These are phyloP conservation scores for Termitomyces sp. DNA, from an alignment of 768 basidiomycete species.

Conservation along the genomic window DNA sequence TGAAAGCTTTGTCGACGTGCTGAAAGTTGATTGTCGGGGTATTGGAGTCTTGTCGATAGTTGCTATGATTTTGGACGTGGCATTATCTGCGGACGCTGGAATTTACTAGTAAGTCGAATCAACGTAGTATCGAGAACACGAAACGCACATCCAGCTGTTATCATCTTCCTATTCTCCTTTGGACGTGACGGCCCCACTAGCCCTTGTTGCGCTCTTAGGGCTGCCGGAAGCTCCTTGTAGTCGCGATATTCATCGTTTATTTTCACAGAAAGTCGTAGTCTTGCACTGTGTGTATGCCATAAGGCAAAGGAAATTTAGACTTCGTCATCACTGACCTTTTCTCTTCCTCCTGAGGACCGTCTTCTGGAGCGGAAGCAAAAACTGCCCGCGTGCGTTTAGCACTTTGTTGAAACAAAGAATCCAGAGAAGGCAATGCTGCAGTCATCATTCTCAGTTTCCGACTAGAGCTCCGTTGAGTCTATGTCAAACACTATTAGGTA, in stretches of 20 bases:
- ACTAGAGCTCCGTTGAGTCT: background rate
- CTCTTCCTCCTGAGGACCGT: constrained; percentile 59
- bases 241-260: constrained; percentile 87
- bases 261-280: constrained; percentile 75
- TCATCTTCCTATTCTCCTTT: constrained; percentile 54
- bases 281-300: constrained; percentile 37
- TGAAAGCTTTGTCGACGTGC: constrained; percentile 63
- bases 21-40: constrained; percentile 64
- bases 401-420: constrained; percentile 53
- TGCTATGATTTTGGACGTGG: constrained; percentile 65
- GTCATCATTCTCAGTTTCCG: constrained; percentile 28
- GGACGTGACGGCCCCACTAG: constrained; percentile 78
- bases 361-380: constrained; percentile 62
- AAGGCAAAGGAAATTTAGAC: background rate
- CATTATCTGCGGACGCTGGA: constrained; percentile 33
- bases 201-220: constrained; percentile 75
- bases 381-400: constrained; percentile 71
- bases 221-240: constrained; percentile 77
- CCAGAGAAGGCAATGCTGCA: constrained; percentile 57
- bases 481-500: background rate
- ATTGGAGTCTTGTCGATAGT: constrained; percentile 70
- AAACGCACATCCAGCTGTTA: constrained; percentile 63
- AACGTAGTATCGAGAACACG: constrained; percentile 4
- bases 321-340: constrained; percentile 44
- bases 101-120: constrained; percentile 1